Conservation (phyloP, 1,284 basidiomycete species). For the Pascua guehoae region DNA sequence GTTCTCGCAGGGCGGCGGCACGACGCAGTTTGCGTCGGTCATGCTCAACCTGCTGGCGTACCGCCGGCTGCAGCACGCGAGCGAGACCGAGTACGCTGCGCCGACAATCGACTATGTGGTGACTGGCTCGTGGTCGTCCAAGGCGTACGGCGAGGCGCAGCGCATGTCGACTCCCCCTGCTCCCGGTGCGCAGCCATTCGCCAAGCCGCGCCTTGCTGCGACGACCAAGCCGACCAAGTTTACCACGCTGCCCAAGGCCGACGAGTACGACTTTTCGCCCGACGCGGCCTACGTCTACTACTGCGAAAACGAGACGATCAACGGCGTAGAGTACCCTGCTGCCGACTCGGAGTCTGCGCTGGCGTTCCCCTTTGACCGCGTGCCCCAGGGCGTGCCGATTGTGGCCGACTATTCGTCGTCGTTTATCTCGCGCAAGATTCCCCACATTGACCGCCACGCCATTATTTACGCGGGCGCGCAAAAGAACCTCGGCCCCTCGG, state of each 20-base stretch:
- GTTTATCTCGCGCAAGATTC: slow-evolving; percentile 94
- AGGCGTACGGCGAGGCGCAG: slow-evolving; percentile 75
- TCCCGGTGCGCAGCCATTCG: slow-evolving; percentile 45
- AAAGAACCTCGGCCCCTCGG: slow-evolving; percentile 96
- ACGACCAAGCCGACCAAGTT: slow-evolving; percentile 68
- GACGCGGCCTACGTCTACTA: slow-evolving; percentile 88
- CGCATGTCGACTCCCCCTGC: slow-evolving; percentile 55
- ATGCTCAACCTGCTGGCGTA: slow-evolving; percentile 73
- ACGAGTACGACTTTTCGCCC: slow-evolving; percentile 70
- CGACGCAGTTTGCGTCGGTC: slow-evolving; percentile 81
- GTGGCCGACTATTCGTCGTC: slow-evolving; percentile 96
- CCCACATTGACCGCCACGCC: slow-evolving; percentile 78
- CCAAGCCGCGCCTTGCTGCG: slow-evolving; percentile 63
- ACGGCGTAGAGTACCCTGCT: slow-evolving; percentile 84
- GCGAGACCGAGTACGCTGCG: slow-evolving; percentile 49
- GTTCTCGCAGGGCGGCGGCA: slow-evolving; percentile 88
- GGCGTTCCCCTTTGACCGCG: slow-evolving; percentile 78
- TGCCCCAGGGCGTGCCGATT: slow-evolving; percentile 70
- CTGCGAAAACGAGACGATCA: slow-evolving; percentile 99
- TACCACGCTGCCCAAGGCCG: slow-evolving; percentile 72
- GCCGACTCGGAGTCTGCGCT: slow-evolving; percentile 64
- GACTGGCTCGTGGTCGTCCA: slow-evolving; percentile 86
- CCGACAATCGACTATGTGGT: slow-evolving; percentile 75
- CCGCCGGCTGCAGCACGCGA: slow-evolving; percentile 59
- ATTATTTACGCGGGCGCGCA: slow-evolving; percentile 98